These are phyloP conservation scores for Wolfiporia cocos DNA, from an alignment of 1,284 basidiomycete species.

Conservation along the genomic window DNA sequence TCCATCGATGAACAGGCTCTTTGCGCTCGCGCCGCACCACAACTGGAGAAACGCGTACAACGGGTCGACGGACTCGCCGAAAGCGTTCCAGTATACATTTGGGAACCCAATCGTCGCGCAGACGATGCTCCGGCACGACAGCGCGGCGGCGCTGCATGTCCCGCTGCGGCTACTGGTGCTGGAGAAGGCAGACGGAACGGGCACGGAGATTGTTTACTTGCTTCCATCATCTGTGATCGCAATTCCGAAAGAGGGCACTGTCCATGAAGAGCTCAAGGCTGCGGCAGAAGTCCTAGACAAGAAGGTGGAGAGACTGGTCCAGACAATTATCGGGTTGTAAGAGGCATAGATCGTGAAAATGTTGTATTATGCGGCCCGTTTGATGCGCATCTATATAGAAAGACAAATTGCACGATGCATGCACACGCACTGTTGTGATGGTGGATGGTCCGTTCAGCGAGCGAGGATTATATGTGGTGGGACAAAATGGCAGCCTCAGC, in stretches of 20 bases:
- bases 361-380: too few species aligned
- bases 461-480: too few species aligned
- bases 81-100: constrained; percentile 38
- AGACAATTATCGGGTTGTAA: too few species aligned
- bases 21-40: constrained; percentile 34
- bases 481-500: too few species aligned
- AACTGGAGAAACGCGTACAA: constrained; percentile 34
- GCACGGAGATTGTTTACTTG: constrained; percentile 43
- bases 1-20: constrained; percentile 30
- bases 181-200: constrained; percentile 31
- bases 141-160: constrained; percentile 36
- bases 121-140: constrained; percentile 38
- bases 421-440: too few species aligned
- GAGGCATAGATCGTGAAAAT: too few species aligned
- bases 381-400: too few species aligned
- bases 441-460: too few species aligned
- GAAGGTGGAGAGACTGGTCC: constrained; percentile 39
- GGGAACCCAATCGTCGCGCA: constrained; percentile 51
- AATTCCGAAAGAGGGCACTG: constrained; percentile 12
- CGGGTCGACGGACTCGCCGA: constrained; percentile 19
- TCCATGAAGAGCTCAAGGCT: constrained; percentile 27
- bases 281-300: constrained; percentile 34
- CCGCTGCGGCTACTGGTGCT: constrained; percentile 42
- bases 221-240: constrained; percentile 39
- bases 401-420: too few species aligned